These are phyloP conservation scores for Brasilioporus rufonigricans DNA, from an alignment of 768 basidiomycete species.

Conservation along the genomic window DNA sequence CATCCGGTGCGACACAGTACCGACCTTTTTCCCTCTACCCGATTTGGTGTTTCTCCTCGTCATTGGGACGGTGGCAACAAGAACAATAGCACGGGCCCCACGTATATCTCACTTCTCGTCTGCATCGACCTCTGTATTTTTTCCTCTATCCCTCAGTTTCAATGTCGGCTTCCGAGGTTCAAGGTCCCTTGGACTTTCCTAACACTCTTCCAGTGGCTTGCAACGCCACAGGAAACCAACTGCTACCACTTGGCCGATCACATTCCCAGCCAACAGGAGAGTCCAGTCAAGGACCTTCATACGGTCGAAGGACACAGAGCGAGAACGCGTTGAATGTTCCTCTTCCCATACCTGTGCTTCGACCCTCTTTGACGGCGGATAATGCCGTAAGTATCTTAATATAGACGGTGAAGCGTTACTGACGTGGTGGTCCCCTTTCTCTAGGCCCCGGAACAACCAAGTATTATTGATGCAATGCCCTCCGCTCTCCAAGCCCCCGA, in stretches of 20 bases:
- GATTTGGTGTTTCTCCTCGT: slow-evolving; percentile 17
- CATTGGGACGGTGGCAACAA: slow-evolving; percentile 5
- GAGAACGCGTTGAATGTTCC: slow-evolving; percentile 15
- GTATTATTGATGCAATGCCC: background rate
- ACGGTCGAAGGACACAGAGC: slow-evolving; percentile 26
- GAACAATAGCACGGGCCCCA: slow-evolving; percentile 14
- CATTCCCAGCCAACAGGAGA: slow-evolving; percentile 25
- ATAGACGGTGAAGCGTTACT: background rate
- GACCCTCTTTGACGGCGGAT: slow-evolving; percentile 14
- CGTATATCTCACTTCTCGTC: background rate
- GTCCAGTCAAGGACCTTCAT: slow-evolving; percentile 22
- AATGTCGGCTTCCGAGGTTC: slow-evolving; percentile 24
- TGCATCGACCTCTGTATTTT: background rate
- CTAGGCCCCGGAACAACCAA: slow-evolving; percentile 12
- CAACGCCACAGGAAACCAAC: slow-evolving; percentile 6
- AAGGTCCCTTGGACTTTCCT: slow-evolving; percentile 22
- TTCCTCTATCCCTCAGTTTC: background rate
- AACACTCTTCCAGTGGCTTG: slow-evolving; percentile 7
- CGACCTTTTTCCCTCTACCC: slow-evolving; percentile 10
- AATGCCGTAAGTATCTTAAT: slow-evolving; percentile 22
- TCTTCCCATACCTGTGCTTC: slow-evolving; percentile 12
- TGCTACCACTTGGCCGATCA: slow-evolving; percentile 12
- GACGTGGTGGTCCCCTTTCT: background rate
- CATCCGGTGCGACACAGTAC: slow-evolving; percentile 1
- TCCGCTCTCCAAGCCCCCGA: slow-evolving; percentile 9